A percentile compares a stretch with the other conserved stretches of the same genome.
These are phyloP conservation scores for Colletotrichum acutatum DNA, from an alignment of 2,329 filamentous ascomycete species.

Conservation along the genomic window DNA sequence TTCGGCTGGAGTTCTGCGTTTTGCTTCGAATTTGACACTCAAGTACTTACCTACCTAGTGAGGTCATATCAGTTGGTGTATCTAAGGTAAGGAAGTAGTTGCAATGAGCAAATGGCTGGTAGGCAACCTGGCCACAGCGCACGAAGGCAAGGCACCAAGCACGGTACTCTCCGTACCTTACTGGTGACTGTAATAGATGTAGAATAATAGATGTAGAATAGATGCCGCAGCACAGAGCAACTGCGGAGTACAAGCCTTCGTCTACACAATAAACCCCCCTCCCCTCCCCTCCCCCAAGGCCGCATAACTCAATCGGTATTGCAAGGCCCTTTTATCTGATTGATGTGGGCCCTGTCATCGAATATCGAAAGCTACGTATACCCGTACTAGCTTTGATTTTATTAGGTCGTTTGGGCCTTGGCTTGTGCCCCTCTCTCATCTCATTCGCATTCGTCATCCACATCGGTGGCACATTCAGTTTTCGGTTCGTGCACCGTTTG, in stretches of 20 bases:
- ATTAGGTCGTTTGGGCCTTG: background rate
- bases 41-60: background rate
- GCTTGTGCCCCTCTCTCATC: constrained; percentile 24
- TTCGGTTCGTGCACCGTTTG: background rate
- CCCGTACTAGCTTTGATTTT: background rate
- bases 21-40: background rate
- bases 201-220: no score
- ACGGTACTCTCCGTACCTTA: background rate
- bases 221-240: background rate
- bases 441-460: constrained; percentile 14
- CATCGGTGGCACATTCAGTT: background rate
- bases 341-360: background rate
- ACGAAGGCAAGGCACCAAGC: background rate
- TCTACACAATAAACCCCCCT: background rate
- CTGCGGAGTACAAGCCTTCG: background rate
- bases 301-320: constrained; percentile 25
- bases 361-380: constrained; percentile 13
- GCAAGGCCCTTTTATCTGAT: constrained; percentile 17
- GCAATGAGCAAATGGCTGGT: no score
- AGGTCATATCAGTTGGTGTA: no score
- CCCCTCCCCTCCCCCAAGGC: no score
- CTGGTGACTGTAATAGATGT: no score
- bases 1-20: background rate
- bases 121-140: no score
- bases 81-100: no score